Evolutionary conservation across 176 grass and related monocot species (phyloP).

Genomic region (Leersia perrieri): DNA sequence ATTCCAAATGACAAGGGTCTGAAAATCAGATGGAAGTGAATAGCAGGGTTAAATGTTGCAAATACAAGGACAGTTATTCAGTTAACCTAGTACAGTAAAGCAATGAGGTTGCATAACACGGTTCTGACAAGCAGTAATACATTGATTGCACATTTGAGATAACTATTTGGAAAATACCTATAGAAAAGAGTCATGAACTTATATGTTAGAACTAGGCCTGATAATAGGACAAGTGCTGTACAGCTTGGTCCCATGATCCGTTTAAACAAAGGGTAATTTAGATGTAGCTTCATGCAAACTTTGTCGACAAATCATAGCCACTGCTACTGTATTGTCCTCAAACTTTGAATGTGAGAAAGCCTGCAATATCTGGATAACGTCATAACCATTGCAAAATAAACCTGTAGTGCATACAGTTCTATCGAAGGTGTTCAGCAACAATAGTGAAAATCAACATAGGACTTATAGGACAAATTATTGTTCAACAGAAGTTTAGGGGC

Average conservation of each 20-base stretch:
- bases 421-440: not conserved
- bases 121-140: not conserved
- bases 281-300: not conserved
- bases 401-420: not conserved
- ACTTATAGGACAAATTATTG: not conserved
- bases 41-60: not conserved
- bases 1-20: conserved; percentile 24
- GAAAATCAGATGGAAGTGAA: conserved; percentile 16
- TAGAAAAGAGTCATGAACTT: not conserved
- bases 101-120: not conserved
- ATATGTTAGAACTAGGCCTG: not conserved
- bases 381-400: conserved; percentile 3
- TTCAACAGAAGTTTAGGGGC: not conserved
- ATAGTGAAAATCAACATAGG: not conserved
- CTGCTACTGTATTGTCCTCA: not conserved
- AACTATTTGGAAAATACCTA: not conserved
- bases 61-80: not conserved
- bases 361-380: not conserved
- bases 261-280: not conserved
- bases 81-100: not conserved
- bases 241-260: not conserved
- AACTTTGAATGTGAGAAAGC: not conserved
- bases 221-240: not conserved
- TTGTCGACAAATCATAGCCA: conserved; percentile 1
- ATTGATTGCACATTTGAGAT: not conserved